Base-by-base conservation (phyloP, 495 filamentous ascomycete genomes). In the Talaromyces thailandensis region DNA sequence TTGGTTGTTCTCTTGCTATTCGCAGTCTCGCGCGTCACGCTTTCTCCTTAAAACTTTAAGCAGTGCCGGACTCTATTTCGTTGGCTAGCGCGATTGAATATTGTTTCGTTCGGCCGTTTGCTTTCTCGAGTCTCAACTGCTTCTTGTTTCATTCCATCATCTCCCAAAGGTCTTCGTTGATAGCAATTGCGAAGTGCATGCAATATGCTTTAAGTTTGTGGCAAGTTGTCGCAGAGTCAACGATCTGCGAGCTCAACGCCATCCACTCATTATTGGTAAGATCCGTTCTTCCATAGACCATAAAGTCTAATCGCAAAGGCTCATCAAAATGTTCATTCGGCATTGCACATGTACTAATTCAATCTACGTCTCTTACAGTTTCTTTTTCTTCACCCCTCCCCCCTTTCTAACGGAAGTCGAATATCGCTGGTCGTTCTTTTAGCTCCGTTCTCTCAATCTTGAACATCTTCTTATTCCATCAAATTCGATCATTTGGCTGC, bases 31-130 rank as follows among this genome's bases (percentile, higher is more conserved):
- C 48, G 50, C 25, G 50, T 56, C 53, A 24, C 53, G 53, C 25
- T 56, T n/a, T 32, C 55, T 57, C 55, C 55, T 57, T 57, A 57
- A 57, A 31, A 35, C 18, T 23, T 57, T 57, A 57, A 57, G 26
- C 29, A 35, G n/a, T n/a, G n/a, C 53, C 7, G 23, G 52, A 28
- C 25, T 55, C 25, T 29, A 16, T n/a, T 8, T 35, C 55, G 55
- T 31, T 57, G 50, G 26, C 29, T 57, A 26, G 21, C 12, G 26
- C 51, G 51, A 55, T 26, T 35, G 29, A 16, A 18, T 29, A 11
- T 57, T 57, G 26, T 57, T 25, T 57, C 55, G 11, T 57, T 18
- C n/a, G 24, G 24, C 24, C 21, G 51, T 55, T 57, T 57, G 43
- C 55, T 57, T 56, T 35, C 28, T 24, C 28, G 14, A 57, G 32